These are phyloP conservation scores for Cladophialophora yegresii DNA, from an alignment of 2,329 filamentous ascomycete species.

Conservation along the genomic window DNA sequence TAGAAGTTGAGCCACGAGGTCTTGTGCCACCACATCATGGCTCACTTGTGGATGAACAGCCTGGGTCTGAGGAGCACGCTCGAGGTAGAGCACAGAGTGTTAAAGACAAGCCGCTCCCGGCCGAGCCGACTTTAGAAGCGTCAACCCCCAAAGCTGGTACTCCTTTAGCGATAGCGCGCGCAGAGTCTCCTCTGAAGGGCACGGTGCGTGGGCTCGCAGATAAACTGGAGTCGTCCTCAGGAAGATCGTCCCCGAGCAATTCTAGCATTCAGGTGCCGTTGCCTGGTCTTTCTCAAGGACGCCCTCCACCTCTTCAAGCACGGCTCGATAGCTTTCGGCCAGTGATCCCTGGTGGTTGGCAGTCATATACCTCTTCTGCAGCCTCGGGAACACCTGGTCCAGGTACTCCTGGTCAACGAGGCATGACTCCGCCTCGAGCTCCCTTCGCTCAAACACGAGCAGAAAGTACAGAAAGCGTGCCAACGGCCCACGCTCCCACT, in stretches of 20 bases:
- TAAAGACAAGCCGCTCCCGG: constrained; percentile 34
- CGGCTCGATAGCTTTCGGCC: constrained; percentile 52
- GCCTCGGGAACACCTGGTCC: constrained; percentile 14
- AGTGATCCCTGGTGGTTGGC: constrained; percentile 56
- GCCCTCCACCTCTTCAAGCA: constrained; percentile 29
- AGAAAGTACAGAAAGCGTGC: constrained; percentile 34
- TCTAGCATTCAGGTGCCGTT: background rate
- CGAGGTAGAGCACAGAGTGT: constrained; percentile 1
- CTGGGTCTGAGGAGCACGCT: background rate
- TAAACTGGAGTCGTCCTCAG: constrained; percentile 48
- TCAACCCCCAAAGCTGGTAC: constrained; percentile 17
- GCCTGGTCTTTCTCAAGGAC: constrained; percentile 11
- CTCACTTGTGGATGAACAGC: constrained; percentile 39
- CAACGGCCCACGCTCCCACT: constrained; percentile 30
- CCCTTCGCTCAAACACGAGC: constrained; percentile 10
- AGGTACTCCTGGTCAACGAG: constrained; percentile 13
- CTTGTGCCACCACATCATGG: constrained; percentile 49
- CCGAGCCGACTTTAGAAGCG: constrained; percentile 39
- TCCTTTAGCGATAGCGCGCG: constrained; percentile 38
- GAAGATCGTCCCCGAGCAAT: constrained; percentile 32
- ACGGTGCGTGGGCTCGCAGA: constrained; percentile 56
- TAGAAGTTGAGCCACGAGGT: constrained; percentile 49
- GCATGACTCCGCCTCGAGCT: constrained; percentile 6
- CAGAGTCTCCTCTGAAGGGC: constrained; percentile 52
- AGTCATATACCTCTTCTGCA: constrained; percentile 48